Conservation (phyloP, 129 eudicot genomes). For the Chrysanthemum makinoi region DNA sequence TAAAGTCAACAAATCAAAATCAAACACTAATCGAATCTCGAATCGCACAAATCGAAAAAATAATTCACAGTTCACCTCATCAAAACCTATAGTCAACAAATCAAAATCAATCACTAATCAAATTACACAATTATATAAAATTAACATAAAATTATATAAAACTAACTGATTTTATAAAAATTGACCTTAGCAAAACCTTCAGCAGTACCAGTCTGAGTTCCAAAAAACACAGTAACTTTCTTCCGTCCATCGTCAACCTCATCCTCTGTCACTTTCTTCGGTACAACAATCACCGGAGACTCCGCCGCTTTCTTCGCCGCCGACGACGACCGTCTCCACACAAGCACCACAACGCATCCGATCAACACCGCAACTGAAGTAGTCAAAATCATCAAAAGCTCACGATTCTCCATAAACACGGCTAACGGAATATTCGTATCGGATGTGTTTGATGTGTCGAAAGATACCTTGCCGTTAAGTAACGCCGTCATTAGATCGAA, state of each 20-base stretch:
- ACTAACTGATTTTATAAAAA: not conserved
- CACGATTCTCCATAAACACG: conserved; percentile 55
- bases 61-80: too few relatives aligned
- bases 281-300: conserved; percentile 39
- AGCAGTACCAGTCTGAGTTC: conserved; percentile 98
- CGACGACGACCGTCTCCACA: conserved; percentile 63
- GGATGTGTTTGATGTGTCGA: conserved; percentile 43
- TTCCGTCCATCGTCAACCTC: conserved; percentile 85
- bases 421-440: conserved; percentile 30
- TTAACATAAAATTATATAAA: not conserved
- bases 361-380: conserved; percentile 74
- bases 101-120: not conserved
- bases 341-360: conserved; percentile 57
- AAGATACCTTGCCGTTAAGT: conserved; percentile 40
- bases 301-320: conserved; percentile 33
- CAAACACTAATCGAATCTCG: too few relatives aligned
- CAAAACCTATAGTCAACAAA: not conserved
- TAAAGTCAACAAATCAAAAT: too few relatives aligned
- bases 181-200: conserved; percentile 96
- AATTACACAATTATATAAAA: not conserved
- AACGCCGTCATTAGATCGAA: conserved; percentile 68
- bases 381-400: conserved; percentile 61
- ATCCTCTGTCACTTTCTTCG: conserved; percentile 45
- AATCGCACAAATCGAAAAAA: too few relatives aligned
- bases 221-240: conserved; percentile 81